These are phyloP conservation scores for Mucuna pruriens DNA, from an alignment of 306 rosid genomes.

Conservation along the genomic window DNA sequence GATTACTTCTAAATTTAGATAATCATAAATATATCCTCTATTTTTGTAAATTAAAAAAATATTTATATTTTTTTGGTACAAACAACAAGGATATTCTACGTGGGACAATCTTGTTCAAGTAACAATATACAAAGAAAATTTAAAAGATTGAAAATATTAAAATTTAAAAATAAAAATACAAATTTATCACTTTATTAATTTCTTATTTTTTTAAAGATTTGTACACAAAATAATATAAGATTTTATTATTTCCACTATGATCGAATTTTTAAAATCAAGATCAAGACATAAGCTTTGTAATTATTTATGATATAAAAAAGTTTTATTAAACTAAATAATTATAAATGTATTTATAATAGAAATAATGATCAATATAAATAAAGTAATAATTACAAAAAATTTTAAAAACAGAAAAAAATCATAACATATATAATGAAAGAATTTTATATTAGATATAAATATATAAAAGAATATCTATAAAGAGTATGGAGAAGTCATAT, in stretches of 20 bases:
- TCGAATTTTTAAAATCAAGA: background rate
- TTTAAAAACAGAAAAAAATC: background rate
- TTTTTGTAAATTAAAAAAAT: too few relatives aligned
- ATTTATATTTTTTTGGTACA: too few relatives aligned
- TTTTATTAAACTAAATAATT: background rate
- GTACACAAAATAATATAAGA: too few relatives aligned
- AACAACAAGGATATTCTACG: too few relatives aligned
- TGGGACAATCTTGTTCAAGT: too few relatives aligned
- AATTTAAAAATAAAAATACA: too few relatives aligned
- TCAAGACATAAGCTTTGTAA: background rate
- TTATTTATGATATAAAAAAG: too few relatives aligned
- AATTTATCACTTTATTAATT: too few relatives aligned
- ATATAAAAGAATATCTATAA: background rate
- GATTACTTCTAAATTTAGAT: too few relatives aligned
- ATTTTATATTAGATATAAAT: background rate
- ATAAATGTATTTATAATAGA: background rate
- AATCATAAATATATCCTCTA: background rate
- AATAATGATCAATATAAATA: background rate
- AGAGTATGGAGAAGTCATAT: constrained; percentile 6
- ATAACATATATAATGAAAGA: background rate
- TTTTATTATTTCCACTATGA: background rate
- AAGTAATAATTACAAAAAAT: background rate
- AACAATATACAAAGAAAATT: too few relatives aligned
- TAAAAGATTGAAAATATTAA: too few relatives aligned
- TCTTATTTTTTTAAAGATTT: background rate